A percentile compares a stretch with the other conserved stretches of the same genome.
phyloP scores from a whole-genome alignment of 768 basidiomycete genomes.

The Cyathus striatus region DNA sequence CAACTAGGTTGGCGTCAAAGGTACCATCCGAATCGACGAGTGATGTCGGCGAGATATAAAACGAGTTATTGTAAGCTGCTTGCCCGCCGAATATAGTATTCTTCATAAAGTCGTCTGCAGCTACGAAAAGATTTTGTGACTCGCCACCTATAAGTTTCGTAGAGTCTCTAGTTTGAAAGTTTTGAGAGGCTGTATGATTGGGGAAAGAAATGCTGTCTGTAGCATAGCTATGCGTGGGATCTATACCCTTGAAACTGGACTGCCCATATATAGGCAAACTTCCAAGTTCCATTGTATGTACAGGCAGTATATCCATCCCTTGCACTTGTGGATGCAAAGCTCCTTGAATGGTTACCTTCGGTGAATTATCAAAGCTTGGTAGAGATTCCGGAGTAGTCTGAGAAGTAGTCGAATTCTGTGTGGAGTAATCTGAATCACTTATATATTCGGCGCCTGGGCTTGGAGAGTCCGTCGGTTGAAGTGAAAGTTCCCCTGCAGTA shows the following conservation, averaged over 20 bases:
- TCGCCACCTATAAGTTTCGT: not conserved
- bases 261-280: slow-evolving; percentile 44
- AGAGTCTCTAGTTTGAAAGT: slow-evolving; percentile 4
- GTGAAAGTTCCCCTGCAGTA: slow-evolving; percentile 25
- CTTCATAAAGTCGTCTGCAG: slow-evolving; percentile 4
- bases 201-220: not conserved
- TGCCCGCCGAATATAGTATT: slow-evolving; percentile 7
- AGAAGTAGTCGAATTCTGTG: slow-evolving; percentile 9
- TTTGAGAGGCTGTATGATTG: slow-evolving; percentile 3
- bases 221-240: slow-evolving; percentile 4
- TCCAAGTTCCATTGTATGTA: slow-evolving; percentile 55
- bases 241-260: slow-evolving; percentile 28
- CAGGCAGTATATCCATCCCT: slow-evolving; percentile 31
- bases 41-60: slow-evolving; percentile 1
- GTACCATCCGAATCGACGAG: too few species aligned
- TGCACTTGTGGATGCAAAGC: slow-evolving; percentile 5
- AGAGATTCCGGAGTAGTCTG: slow-evolving; percentile 6
- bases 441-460: too few species aligned
- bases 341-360: slow-evolving; percentile 7
- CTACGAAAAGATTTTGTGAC: not conserved
- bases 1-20: not conserved
- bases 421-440: too few species aligned
- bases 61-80: not conserved
- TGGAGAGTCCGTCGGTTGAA: slow-evolving; percentile 1
- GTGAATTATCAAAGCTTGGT: slow-evolving; percentile 16